phyloP scores from a whole-genome alignment of 352 stramenopile species.

The Pythium folliculosum region DNA sequence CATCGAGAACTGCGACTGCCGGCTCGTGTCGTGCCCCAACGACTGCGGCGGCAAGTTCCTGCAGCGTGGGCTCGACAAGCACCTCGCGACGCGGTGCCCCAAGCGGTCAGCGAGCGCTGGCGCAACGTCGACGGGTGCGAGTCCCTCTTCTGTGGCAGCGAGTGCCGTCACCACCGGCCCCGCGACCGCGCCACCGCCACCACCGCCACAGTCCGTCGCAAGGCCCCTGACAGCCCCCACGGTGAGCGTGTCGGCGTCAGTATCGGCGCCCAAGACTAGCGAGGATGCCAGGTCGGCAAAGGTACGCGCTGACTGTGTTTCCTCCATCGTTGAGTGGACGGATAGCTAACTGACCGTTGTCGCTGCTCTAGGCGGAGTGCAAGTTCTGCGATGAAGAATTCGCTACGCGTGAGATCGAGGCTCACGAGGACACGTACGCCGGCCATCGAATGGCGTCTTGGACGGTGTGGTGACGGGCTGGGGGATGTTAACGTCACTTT shows the following conservation, averaged over 20 bases:
- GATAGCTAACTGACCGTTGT: too few relatives aligned
- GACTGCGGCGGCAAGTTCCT: slow-evolving; percentile 81
- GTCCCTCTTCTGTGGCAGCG: not conserved
- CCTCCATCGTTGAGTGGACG: too few relatives aligned
- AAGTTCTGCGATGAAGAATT: slow-evolving; percentile 86
- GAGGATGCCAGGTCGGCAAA: slow-evolving; percentile 3
- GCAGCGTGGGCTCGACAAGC: slow-evolving; percentile 72
- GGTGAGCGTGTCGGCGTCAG: too few relatives aligned
- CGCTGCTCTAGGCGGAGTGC: slow-evolving; percentile 48
- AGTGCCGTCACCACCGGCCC: not conserved
- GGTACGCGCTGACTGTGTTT: not conserved
- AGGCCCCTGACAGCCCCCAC: not conserved
- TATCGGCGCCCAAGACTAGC: not conserved
- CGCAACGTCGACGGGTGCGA: too few relatives aligned
- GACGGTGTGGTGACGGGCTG: too few relatives aligned
- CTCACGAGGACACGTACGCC: slow-evolving; percentile 59
- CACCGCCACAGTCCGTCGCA: slow-evolving; percentile 10
- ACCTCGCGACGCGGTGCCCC: slow-evolving; percentile 70
- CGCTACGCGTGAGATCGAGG: slow-evolving; percentile 44
- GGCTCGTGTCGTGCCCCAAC: slow-evolving; percentile 74
- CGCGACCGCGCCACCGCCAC: slow-evolving; percentile 10
- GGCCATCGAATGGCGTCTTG: not conserved
- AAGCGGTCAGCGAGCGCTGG: slow-evolving; percentile 21
- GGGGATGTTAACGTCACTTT: not conserved
- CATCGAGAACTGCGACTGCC: slow-evolving; percentile 82